Evolutionary conservation across 805 yeast genomes (phyloP).

Genomic region (Starmerella floris): DNA sequence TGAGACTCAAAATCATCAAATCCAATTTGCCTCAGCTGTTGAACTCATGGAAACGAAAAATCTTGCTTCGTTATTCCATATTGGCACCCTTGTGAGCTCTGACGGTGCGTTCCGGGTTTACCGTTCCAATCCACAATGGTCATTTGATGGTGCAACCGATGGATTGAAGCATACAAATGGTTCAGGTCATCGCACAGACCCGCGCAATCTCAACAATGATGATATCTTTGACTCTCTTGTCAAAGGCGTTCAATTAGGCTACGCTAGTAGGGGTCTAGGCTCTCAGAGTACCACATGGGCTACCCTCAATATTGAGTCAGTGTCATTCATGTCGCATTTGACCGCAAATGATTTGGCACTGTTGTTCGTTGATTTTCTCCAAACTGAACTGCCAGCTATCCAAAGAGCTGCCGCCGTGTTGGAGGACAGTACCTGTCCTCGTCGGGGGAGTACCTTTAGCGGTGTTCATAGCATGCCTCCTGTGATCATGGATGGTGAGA

Average conservation of each 20-base stretch:
- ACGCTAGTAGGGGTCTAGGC: constrained; percentile 9
- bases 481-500: not conserved
- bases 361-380: constrained; percentile 8
- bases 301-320: constrained; percentile 9
- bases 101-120: constrained; percentile 18
- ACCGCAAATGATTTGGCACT: constrained; percentile 7
- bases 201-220: not conserved
- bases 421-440: not conserved
- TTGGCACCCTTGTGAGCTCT: constrained; percentile 14
- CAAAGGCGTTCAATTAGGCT: constrained; percentile 17
- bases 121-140: not conserved
- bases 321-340: constrained; percentile 16
- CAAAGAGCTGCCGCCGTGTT: not conserved
- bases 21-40: constrained; percentile 17
- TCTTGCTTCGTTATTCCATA: constrained; percentile 12
- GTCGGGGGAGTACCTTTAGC: not conserved
- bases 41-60: constrained; percentile 8
- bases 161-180: too few relatives aligned
- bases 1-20: constrained; percentile 20
- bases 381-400: constrained; percentile 11
- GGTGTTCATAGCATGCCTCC: not conserved
- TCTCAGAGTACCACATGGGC: constrained; percentile 15
- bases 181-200: too few relatives aligned
- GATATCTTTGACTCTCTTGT: constrained; percentile 20
- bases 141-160: not conserved